Conservation (phyloP, 768 basidiomycete species). For the Stropharia rugosoannulata region DNA sequence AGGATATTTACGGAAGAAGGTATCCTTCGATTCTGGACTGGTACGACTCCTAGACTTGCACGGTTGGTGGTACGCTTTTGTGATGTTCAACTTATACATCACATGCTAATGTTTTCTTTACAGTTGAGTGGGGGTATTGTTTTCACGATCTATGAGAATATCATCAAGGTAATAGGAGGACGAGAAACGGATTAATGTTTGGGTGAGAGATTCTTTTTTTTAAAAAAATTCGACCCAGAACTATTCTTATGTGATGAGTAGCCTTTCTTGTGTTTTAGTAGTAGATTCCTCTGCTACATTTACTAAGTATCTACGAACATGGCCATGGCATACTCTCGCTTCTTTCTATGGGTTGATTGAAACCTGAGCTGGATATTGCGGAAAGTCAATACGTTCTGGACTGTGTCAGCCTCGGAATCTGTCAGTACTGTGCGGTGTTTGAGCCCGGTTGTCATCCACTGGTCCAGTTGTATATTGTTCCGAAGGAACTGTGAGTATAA, state of each 20-base stretch:
- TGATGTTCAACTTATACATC: neutral
- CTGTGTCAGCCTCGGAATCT: no score
- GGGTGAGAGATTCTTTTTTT: neutral
- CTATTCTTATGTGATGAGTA: neutral
- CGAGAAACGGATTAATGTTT: constrained; percentile 9
- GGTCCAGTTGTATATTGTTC: no score
- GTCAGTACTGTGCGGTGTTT: no score
- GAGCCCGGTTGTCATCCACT: no score
- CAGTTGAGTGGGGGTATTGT: constrained; percentile 92
- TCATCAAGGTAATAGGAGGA: constrained; percentile 48
- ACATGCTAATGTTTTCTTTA: neutral
- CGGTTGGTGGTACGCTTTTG: constrained; percentile 70
- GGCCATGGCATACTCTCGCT: no score
- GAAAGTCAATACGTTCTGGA: no score
- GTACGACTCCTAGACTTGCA: constrained; percentile 87
- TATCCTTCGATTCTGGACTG: constrained; percentile 90
- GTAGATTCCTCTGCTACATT: no score
- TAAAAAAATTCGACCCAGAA: no score
- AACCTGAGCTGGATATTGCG: no score
- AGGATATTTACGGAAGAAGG: constrained; percentile 95
- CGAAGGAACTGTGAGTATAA: neutral
- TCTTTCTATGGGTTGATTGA: no score
- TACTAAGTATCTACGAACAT: no score
- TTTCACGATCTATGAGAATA: constrained; percentile 88
- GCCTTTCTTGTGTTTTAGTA: no score